phyloP scores from a whole-genome alignment of 192 early-diverging fungal genomes.

The Backusella psychrophila region DNA sequence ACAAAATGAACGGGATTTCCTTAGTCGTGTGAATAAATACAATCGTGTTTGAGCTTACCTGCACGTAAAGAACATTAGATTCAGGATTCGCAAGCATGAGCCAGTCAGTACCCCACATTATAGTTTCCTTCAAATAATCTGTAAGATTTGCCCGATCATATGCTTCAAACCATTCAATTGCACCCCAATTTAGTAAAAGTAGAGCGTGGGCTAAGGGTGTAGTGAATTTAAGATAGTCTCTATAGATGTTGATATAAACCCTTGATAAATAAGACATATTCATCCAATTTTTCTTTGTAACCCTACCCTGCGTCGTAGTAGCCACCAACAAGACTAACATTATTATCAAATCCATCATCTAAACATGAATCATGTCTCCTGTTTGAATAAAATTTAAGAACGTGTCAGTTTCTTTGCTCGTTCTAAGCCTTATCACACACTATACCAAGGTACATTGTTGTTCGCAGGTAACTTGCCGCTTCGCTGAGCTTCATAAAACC shows the following conservation, averaged over 20 bases:
- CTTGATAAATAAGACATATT: background rate
- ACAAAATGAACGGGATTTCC: background rate
- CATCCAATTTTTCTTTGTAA: background rate
- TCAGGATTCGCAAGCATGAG: conserved; percentile 49
- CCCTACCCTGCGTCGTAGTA: conserved; percentile 14
- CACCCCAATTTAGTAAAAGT: conserved; percentile 45
- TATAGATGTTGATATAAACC: background rate
- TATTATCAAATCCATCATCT: conserved; percentile 9
- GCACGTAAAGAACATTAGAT: conserved; percentile 39
- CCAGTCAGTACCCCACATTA: conserved; percentile 54
- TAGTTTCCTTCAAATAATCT: conserved; percentile 37
- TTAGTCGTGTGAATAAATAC: background rate
- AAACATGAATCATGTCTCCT: conserved; percentile 9
- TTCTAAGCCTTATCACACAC: background rate
- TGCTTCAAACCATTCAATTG: conserved; percentile 45
- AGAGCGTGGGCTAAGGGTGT: conserved; percentile 45
- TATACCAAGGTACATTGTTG: conserved; percentile 40
- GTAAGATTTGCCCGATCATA: conserved; percentile 44
- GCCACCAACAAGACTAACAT: conserved; percentile 5
- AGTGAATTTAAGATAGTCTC: conserved; percentile 53
- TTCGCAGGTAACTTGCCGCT: conserved; percentile 39
- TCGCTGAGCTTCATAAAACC: conserved; percentile 50
- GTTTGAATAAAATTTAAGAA: background rate
- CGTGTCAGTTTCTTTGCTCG: too few species aligned
- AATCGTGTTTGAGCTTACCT: conserved; percentile 18